Conservation (phyloP, 352 stramenopile genomes). For the Proteromonas lacertae region DNA sequence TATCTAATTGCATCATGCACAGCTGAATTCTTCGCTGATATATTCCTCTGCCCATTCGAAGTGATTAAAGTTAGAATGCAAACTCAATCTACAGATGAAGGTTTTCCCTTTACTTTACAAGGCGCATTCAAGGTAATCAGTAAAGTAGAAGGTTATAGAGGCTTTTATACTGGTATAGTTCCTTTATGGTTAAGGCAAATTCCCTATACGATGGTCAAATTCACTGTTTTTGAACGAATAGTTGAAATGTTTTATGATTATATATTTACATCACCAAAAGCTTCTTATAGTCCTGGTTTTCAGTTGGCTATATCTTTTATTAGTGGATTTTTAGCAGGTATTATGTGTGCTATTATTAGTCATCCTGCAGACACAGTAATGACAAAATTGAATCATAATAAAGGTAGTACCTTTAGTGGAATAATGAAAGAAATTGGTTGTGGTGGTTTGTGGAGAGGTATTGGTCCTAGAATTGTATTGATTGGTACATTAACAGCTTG, state of each 20-base stretch:
- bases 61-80: too few species aligned
- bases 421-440: slow-evolving; percentile 31
- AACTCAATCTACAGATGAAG: too few species aligned
- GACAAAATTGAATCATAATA: slow-evolving; percentile 52
- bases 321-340: slow-evolving; percentile 88
- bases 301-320: slow-evolving; percentile 78
- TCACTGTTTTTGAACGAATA: slow-evolving; percentile 54
- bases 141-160: too few species aligned
- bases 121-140: too few species aligned
- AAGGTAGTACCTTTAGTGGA: slow-evolving; percentile 27
- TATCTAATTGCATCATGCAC: too few species aligned
- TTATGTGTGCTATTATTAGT: slow-evolving; percentile 92
- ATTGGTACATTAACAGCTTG: slow-evolving; percentile 36
- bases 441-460: too few species aligned
- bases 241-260: slow-evolving; percentile 24
- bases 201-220: slow-evolving; percentile 98
- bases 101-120: too few species aligned
- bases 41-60: too few species aligned
- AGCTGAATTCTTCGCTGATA: too few species aligned
- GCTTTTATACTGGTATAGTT: slow-evolving; percentile 34
- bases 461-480: slow-evolving; percentile 34
- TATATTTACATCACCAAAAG: slow-evolving; percentile 17
- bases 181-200: slow-evolving; percentile 42
- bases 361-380: slow-evolving; percentile 93
- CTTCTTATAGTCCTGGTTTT: slow-evolving; percentile 19